Base-by-base conservation (phyloP, 2,329 filamentous ascomycete genomes). In the Epichloe amarillans region DNA sequence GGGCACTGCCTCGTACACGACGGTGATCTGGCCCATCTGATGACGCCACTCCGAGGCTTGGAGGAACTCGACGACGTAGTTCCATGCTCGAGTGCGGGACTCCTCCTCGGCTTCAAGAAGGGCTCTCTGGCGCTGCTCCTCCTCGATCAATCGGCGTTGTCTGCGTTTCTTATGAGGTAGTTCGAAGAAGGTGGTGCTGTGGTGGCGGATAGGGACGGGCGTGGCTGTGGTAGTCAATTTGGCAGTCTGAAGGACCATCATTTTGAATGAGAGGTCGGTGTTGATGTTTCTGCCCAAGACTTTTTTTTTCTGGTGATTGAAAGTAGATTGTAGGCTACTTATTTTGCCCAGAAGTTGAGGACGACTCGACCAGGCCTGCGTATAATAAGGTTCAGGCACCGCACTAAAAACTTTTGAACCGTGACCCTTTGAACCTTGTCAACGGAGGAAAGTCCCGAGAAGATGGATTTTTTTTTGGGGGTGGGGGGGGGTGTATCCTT, bases 1-100 rank as follows among this genome's bases (percentile, higher is more conserved):
- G 14, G 66, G 66, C 3, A 68, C 60, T 17, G 53, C 59, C 3
- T 67, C 65, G 55, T 58, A 60, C 21, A 61, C 57, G 51, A 68
- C 65, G 49, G 61, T 59, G 52, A 68, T 67, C 26, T 60, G 63
- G 49, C 64, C 62, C 45, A 58, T 55, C 52, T 63, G 62, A 33
- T 60, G 62, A 47, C 53, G 57, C 64, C 60, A 68, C 30, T 57
- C 43, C 10, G 60, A 64, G 36, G 50, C 57, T 12, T 61, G 52
- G 15, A 65, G 53, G 47, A 64, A 68, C 49, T 59, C 58, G 39
- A 59, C 51, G 52, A 68, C 59, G 53, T 64, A 68, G 49, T 64
- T 54, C 54, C 54, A 60, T 5, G 65, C 65, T 50, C 61, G 59
- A 33, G 57, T 57, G 47, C 61, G 61, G 30, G 64, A 62, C 8